Evolutionary conservation across 2,329 filamentous ascomycete genomes (phyloP).

Genomic region (Ramularia collo-cygni): DNA sequence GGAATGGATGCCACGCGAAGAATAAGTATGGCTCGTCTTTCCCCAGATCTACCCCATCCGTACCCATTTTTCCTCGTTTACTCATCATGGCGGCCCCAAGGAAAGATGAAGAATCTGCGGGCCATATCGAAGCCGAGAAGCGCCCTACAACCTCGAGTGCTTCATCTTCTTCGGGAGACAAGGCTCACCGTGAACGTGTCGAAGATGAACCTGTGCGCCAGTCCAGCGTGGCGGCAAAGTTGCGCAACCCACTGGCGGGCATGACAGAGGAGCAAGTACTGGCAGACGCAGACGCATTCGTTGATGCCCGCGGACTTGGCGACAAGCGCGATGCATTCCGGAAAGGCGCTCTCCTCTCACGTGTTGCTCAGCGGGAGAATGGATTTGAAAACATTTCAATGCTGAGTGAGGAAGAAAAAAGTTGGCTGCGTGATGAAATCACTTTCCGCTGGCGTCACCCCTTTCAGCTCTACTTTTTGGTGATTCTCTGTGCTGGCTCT

Average conservation of each 20-base stretch:
- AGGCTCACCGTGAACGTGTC: constrained; percentile 6
- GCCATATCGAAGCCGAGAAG: constrained; percentile 12
- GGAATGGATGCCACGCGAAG: too few relatives aligned
- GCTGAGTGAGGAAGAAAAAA: constrained; percentile 52
- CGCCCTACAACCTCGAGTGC: constrained; percentile 10
- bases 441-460: constrained; percentile 65
- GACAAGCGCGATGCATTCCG: constrained; percentile 20
- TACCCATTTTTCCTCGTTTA: background rate
- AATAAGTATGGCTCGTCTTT: too few relatives aligned
- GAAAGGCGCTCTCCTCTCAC: constrained; percentile 22
- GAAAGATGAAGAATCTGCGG: constrained; percentile 10
- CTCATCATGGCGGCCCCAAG: constrained; percentile 7
- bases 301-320: constrained; percentile 18
- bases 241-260: constrained; percentile 24
- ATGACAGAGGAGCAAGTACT: constrained; percentile 24
- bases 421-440: constrained; percentile 53
- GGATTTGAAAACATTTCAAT: constrained; percentile 29
- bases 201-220: constrained; percentile 9
- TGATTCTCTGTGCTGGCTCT: constrained; percentile 43
- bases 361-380: constrained; percentile 21
- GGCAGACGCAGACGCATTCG: constrained; percentile 21
- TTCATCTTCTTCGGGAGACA: constrained; percentile 10
- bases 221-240: constrained; percentile 18
- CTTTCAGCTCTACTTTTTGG: constrained; percentile 55
- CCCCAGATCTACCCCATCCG: too few relatives aligned